phyloP scores from a whole-genome alignment of 331 rosid genomes.

The Erythrophleum ivorense region DNA sequence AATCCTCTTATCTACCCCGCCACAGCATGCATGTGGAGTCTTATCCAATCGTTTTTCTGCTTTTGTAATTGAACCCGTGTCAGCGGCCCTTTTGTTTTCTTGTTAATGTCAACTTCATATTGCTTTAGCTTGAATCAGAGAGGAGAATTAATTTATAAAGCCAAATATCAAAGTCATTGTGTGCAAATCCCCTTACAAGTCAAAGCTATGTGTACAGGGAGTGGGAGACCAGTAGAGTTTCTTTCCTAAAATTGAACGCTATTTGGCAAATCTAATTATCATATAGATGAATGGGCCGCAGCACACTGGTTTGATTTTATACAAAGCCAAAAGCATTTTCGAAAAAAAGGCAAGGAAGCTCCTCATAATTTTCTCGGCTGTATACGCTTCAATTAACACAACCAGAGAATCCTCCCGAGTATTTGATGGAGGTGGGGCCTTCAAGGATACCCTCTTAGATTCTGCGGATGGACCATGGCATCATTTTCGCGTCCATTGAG shows the following conservation, averaged over 20 bases:
- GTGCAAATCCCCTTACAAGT: neutral
- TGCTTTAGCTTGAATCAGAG: neutral
- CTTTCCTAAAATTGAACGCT: neutral
- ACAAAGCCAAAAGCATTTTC: conserved; percentile 1
- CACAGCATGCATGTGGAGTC: too few relatives aligned
- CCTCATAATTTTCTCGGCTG: neutral
- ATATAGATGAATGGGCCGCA: neutral
- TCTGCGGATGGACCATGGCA: neutral
- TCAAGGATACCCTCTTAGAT: conserved; percentile 9
- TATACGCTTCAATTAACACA: neutral
- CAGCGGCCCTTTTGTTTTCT: too few relatives aligned
- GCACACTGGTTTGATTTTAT: neutral
- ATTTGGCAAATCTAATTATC: neutral
- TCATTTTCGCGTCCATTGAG: conserved; percentile 11
- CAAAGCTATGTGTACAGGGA: neutral
- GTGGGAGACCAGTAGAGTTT: neutral
- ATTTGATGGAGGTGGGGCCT: conserved; percentile 28
- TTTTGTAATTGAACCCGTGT: neutral
- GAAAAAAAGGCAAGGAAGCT: neutral
- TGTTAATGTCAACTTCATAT: neutral
- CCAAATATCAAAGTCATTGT: neutral
- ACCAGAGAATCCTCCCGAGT: neutral
- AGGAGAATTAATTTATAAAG: neutral
- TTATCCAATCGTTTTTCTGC: neutral
- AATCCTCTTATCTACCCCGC: neutral